Evolutionary conservation across 1,139 yeast genomes (phyloP).

Genomic region (Candida glucosophila): DNA sequence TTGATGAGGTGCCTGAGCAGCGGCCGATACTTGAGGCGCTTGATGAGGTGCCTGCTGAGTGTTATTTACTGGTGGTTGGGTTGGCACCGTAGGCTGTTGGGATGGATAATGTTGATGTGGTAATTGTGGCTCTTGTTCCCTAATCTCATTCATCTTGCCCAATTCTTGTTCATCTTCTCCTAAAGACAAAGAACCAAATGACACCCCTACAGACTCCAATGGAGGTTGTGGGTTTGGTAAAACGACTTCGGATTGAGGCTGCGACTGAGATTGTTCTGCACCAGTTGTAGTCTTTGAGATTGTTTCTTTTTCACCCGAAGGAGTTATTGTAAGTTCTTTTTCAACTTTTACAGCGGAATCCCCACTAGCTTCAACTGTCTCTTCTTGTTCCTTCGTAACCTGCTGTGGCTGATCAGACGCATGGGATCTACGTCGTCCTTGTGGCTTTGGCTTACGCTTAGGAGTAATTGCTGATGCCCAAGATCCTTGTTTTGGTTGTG

Average conservation of each 20-base stretch:
- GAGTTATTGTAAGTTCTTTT: no score
- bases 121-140: constrained; percentile 4
- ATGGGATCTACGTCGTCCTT: constrained; percentile 13
- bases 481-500: constrained; percentile 28
- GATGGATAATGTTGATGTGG: constrained; percentile 7
- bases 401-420: constrained; percentile 8
- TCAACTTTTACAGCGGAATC: constrained; percentile 7
- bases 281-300: constrained; percentile 1
- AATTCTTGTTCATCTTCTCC: constrained; percentile 29
- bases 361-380: constrained; percentile 6
- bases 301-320: constrained; percentile 7
- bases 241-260: constrained; percentile 44
- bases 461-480: constrained; percentile 61
- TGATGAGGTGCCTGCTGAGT: constrained; percentile 13
- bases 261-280: constrained; percentile 5
- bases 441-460: constrained; percentile 31
- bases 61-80: constrained; percentile 5
- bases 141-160: constrained; percentile 7
- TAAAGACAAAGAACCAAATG: constrained; percentile 57
- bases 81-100: constrained; percentile 5
- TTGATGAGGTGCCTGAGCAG: constrained; percentile 14
- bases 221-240: constrained; percentile 50
- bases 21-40: constrained; percentile 8
- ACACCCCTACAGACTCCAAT: constrained; percentile 54
- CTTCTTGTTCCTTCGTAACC: constrained; percentile 8